These are phyloP conservation scores for Trifolium repens DNA, from an alignment of 306 rosid genomes.

Conservation along the genomic window DNA sequence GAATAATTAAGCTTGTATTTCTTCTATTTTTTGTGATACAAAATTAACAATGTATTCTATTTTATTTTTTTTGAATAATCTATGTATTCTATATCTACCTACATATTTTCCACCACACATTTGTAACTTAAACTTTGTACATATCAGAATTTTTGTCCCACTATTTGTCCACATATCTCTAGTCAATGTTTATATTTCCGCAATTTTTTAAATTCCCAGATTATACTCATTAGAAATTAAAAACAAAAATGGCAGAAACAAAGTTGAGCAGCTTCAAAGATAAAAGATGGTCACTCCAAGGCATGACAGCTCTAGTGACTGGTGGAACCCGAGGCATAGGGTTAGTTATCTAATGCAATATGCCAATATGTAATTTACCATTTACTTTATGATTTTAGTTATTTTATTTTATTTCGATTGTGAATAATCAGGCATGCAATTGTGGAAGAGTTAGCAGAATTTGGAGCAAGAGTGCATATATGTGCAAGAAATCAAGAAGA, in stretches of 20 bases:
- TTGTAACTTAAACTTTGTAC: too few species aligned
- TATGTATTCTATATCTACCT: too few species aligned
- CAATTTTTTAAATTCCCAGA: neutral
- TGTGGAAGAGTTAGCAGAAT: slow-evolving; percentile 51
- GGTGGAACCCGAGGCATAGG: slow-evolving; percentile 51
- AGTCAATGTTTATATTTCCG: neutral
- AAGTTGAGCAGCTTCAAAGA: slow-evolving; percentile 31
- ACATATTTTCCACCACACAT: too few species aligned
- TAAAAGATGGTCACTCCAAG: slow-evolving; percentile 49
- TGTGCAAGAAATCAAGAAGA: slow-evolving; percentile 45
- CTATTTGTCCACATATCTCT: neutral
- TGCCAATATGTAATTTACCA: neutral
- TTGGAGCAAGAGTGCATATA: slow-evolving; percentile 51
- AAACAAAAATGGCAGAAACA: slow-evolving; percentile 35
- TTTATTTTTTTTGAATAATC: too few species aligned
- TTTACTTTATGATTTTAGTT: neutral
- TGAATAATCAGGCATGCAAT: slow-evolving; percentile 43
- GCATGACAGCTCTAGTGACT: slow-evolving; percentile 51
- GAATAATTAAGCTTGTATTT: too few species aligned
- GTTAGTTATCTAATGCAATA: slow-evolving; percentile 20
- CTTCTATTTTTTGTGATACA: too few species aligned
- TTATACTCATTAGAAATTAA: neutral
- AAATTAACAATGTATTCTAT: too few species aligned
- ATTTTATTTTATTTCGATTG: neutral
- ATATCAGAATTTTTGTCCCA: neutral